Conservation (phyloP, 2,329 filamentous ascomycete species). For the Nakataea oryzae region DNA sequence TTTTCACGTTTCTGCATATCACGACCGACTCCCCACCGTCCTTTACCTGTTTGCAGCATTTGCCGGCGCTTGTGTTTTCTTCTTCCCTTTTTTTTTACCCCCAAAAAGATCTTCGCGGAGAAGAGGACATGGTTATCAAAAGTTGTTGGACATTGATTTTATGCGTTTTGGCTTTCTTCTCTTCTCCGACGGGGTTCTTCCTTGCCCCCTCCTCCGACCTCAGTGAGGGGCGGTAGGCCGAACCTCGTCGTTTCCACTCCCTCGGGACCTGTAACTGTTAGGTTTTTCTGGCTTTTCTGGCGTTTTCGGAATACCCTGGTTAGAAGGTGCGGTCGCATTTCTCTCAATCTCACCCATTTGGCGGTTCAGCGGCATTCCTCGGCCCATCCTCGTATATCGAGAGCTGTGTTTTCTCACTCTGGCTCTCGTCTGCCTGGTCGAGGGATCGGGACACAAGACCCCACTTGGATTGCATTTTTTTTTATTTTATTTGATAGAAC, state of each 20-base stretch:
- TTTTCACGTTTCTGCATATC: neutral
- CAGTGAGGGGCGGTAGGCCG: neutral
- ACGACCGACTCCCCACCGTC: neutral
- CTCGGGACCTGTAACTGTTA: neutral
- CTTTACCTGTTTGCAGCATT: neutral
- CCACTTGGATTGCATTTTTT: neutral
- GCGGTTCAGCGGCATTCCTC: neutral
- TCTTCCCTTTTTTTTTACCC: too few relatives aligned
- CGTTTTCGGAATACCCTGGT: conserved; percentile 5
- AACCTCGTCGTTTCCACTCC: neutral
- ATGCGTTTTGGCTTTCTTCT: neutral
- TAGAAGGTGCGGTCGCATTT: neutral
- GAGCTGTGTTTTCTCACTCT: neutral
- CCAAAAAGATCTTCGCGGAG: neutral
- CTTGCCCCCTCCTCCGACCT: neutral
- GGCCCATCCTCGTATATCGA: neutral
- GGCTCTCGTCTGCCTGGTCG: neutral
- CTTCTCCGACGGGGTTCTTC: neutral
- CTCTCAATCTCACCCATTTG: neutral
- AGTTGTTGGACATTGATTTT: neutral
- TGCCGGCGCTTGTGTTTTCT: neutral
- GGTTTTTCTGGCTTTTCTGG: neutral
- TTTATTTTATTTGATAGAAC: neutral
- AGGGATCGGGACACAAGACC: neutral
- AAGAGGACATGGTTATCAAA: neutral